Conservation (phyloP, 495 filamentous ascomycete species). For the Tuber magnatum region DNA sequence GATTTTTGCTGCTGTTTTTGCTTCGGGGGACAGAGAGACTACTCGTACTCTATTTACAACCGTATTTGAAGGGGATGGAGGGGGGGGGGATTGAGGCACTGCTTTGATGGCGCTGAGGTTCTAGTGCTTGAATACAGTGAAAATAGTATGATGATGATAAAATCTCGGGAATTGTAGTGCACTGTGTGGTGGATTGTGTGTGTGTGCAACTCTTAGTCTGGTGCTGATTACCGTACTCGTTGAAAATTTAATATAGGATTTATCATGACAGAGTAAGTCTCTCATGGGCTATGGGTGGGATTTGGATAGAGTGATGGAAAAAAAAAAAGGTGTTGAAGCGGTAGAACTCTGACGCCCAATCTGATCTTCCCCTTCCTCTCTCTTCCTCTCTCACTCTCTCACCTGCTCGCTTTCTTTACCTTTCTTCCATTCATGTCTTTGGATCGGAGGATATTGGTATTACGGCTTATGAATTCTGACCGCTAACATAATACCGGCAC, state of each 20-base stretch:
- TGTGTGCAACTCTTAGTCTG: not conserved
- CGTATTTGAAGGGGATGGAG: not conserved
- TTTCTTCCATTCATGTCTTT: not conserved
- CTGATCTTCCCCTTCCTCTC: not conserved
- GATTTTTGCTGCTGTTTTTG: not conserved
- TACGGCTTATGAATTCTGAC: not conserved
- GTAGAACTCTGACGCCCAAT: not conserved
- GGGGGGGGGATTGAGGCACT: not conserved
- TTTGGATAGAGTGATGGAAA: not conserved
- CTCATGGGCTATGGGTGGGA: not conserved
- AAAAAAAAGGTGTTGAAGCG: not conserved
- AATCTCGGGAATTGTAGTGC: not conserved
- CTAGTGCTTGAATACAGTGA: not conserved
- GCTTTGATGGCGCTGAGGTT: not conserved
- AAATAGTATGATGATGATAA: not conserved
- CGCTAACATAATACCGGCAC: not conserved
- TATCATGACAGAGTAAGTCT: not conserved
- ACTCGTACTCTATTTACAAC: not conserved
- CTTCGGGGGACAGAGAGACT: not conserved
- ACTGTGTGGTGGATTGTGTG: not conserved
- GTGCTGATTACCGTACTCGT: not conserved
- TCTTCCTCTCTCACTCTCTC: not conserved
- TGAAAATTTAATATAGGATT: not conserved
- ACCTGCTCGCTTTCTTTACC: not conserved
- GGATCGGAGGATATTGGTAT: not conserved